phyloP scores from a whole-genome alignment of 2,329 filamentous ascomycete species.

The Apiospora kogelbergensis region DNA sequence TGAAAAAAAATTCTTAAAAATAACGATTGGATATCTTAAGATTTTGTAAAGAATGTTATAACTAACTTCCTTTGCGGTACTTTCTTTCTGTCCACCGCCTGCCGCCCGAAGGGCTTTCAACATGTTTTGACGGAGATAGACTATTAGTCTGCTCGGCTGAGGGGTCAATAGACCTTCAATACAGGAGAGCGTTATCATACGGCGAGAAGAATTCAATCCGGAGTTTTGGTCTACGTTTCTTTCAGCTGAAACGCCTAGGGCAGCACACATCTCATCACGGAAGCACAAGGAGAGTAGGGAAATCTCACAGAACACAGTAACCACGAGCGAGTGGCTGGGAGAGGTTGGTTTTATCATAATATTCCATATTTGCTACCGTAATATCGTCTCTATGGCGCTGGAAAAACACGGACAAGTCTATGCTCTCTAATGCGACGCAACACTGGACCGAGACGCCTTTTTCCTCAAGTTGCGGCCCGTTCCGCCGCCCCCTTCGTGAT shows the following conservation, averaged over 20 bases:
- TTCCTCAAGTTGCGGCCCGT: conserved; percentile 12
- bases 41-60: too few species aligned
- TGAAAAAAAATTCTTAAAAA: too few species aligned
- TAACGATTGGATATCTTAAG: too few species aligned
- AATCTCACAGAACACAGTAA: too few species aligned
- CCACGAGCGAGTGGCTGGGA: too few species aligned
- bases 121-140: background rate
- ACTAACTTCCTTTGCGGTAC: too few species aligned
- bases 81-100: too few species aligned
- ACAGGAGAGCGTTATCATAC: too few species aligned
- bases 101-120: background rate
- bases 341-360: background rate
- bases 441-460: conserved; percentile 13
- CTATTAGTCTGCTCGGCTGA: background rate
- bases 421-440: conserved; percentile 5
- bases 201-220: too few species aligned
- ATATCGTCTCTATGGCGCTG: background rate
- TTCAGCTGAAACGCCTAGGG: too few species aligned
- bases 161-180: background rate
- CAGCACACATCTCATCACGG: background rate
- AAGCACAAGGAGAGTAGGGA: too few species aligned
- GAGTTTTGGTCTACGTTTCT: too few species aligned
- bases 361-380: background rate
- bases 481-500: background rate
- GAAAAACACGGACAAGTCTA: background rate